Evolutionary conservation across 805 yeast species (phyloP).

Genomic region (Lipomyces sp.): DNA sequence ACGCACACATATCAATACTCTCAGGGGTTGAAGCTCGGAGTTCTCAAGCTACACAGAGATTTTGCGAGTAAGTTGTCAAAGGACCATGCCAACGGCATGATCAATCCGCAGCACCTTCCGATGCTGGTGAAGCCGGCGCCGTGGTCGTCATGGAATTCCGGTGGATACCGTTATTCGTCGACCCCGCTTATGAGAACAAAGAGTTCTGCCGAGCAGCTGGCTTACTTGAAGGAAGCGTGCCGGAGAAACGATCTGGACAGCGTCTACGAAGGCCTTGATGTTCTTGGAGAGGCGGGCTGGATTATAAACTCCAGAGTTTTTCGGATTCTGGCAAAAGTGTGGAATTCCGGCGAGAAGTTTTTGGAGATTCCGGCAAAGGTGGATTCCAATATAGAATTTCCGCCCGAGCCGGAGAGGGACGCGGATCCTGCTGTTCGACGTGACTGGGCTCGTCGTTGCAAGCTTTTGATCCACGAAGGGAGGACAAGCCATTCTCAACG

Average conservation of each 20-base stretch:
- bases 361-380: slow-evolving; percentile 63
- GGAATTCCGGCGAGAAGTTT: slow-evolving; percentile 82
- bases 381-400: slow-evolving; percentile 45
- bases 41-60: slow-evolving; percentile 68
- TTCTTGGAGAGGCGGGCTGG: slow-evolving; percentile 87
- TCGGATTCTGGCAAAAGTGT: slow-evolving; percentile 64
- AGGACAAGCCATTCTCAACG: slow-evolving; percentile 76
- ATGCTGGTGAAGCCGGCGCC: slow-evolving; percentile 89
- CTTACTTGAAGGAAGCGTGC: slow-evolving; percentile 83
- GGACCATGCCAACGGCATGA: slow-evolving; percentile 59
- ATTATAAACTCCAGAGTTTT: slow-evolving; percentile 75
- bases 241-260: slow-evolving; percentile 59
- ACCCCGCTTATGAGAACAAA: slow-evolving; percentile 68
- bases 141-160: slow-evolving; percentile 78
- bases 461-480: slow-evolving; percentile 55
- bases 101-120: slow-evolving; percentile 83
- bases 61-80: slow-evolving; percentile 65
- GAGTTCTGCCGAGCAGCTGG: slow-evolving; percentile 84
- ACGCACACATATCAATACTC: slow-evolving; percentile 81
- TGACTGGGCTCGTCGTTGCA: slow-evolving; percentile 64
- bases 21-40: slow-evolving; percentile 76
- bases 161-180: slow-evolving; percentile 75
- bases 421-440: slow-evolving; percentile 70
- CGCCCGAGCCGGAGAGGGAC: slow-evolving; percentile 58
- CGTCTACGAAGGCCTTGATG: slow-evolving; percentile 79